phyloP scores from a whole-genome alignment of 352 stramenopile species.

The Pythium rishiriense region DNA sequence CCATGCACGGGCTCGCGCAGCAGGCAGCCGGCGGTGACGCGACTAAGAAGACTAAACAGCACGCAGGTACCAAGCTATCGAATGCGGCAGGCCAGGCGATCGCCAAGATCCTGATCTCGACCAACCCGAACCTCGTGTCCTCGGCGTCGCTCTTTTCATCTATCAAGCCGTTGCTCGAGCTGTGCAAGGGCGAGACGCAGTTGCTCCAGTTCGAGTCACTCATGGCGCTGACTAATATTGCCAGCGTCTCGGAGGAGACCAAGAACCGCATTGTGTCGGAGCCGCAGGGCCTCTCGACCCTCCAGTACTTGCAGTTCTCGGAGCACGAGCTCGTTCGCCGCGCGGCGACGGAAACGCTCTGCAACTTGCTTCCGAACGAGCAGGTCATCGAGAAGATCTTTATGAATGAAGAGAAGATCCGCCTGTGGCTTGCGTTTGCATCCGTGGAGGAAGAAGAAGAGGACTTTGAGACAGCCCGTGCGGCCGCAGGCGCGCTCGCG shows the following conservation, averaged over 20 bases:
- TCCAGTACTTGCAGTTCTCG: conserved; percentile 94
- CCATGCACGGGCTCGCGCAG: conserved; percentile 39
- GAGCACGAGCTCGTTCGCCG: conserved; percentile 96
- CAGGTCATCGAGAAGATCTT: conserved; percentile 94
- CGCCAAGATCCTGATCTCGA: conserved; percentile 96
- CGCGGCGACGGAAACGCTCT: conserved; percentile 95
- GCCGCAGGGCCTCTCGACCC: conserved; percentile 66
- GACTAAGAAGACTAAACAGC: conserved; percentile 35
- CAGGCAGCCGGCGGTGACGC: neutral
- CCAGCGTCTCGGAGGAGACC: conserved; percentile 91
- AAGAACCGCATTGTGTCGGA: conserved; percentile 88
- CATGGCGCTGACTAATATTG: conserved; percentile 98
- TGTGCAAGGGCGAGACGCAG: conserved; percentile 94
- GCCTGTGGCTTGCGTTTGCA: conserved; percentile 94
- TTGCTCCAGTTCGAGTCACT: conserved; percentile 92
- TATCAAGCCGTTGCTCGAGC: conserved; percentile 87
- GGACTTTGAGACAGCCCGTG: conserved; percentile 91
- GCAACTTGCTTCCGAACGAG: conserved; percentile 95
- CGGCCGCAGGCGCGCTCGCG: conserved; percentile 91
- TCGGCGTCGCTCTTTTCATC: conserved; percentile 77
- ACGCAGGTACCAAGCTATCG: conserved; percentile 80
- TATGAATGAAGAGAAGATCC: conserved; percentile 90
- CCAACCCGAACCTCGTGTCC: conserved; percentile 91
- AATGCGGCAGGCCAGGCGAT: conserved; percentile 90
- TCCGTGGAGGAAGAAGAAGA: conserved; percentile 89